phyloP scores from a whole-genome alignment of 2,329 filamentous ascomycete species.

The Fusarium humuli region DNA sequence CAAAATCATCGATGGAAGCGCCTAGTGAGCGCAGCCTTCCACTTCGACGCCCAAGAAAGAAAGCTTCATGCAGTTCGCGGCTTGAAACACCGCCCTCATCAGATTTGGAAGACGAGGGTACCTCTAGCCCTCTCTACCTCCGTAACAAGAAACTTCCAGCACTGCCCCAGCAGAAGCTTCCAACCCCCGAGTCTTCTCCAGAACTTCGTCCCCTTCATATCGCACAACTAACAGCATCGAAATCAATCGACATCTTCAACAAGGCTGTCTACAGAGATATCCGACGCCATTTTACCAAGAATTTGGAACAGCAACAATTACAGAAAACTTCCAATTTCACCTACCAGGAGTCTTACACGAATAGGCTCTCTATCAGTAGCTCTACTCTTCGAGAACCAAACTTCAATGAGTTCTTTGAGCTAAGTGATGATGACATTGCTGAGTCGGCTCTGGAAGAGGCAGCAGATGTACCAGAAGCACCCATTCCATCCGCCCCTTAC shows the following conservation, averaged over 20 bases:
- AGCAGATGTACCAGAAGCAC: slow-evolving; percentile 15
- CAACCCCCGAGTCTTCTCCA: slow-evolving; percentile 52
- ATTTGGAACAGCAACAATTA: slow-evolving; percentile 43
- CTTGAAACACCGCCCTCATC: slow-evolving; percentile 52
- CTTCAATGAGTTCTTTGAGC: slow-evolving; percentile 64
- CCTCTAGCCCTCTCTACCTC: slow-evolving; percentile 32
- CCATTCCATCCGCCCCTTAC: slow-evolving; percentile 34
- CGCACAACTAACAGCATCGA: slow-evolving; percentile 44
- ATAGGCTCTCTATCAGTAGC: slow-evolving; percentile 46
- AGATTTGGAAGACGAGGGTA: slow-evolving; percentile 49
- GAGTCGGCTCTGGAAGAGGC: slow-evolving; percentile 53
- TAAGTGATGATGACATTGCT: slow-evolving; percentile 69
- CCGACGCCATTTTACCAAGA: slow-evolving; percentile 44
- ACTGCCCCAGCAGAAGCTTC: slow-evolving; percentile 43
- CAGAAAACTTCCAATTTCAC: slow-evolving; percentile 48
- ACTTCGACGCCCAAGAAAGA: slow-evolving; percentile 43
- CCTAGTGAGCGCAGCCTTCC: slow-evolving; percentile 45
- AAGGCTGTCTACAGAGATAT: slow-evolving; percentile 45
- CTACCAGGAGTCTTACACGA: slow-evolving; percentile 47
- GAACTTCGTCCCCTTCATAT: slow-evolving; percentile 49
- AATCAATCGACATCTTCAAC: slow-evolving; percentile 47
- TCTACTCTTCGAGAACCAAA: slow-evolving; percentile 62
- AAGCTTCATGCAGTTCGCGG: slow-evolving; percentile 36
- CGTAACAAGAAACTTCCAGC: slow-evolving; percentile 47
- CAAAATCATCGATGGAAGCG: slow-evolving; percentile 39